Evolutionary conservation across 768 basidiomycete genomes (phyloP), one percentile per base, ranked within the genome.

Genomic region (Kwoniella dendrophila): DNA sequence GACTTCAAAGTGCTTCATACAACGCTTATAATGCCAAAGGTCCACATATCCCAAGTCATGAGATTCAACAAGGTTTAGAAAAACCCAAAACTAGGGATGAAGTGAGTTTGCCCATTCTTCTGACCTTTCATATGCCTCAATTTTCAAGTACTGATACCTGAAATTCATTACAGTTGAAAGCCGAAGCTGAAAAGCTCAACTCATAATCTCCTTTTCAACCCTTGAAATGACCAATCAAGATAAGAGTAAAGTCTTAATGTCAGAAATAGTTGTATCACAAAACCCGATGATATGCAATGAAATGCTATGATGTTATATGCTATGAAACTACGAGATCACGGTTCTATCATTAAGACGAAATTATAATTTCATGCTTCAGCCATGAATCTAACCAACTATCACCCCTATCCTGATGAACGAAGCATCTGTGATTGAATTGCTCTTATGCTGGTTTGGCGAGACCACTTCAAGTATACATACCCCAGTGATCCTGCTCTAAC

Each of bases 51-150:
- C 72, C 76, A 33, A 52, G 34, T 30, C 54, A 63, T 53, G 67
- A 71, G 52, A 63, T 71, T 43, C 74, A 74, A 20, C 38, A 72
- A 53, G 65, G 70, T 24, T 59, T 79, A 34, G 78, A 79, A 65
- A 48, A 77, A 67, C 78, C 78, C 48, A 76, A 76, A 64, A 56
- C 69, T n/a, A 54, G 71, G 43, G 78, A 77, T n/a, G 78, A 79
- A 72, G 78, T 79, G 64, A 71, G 78, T 70, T 32, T 29, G 1
- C 8, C 2, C 27, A 44, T 43, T 18, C 1, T 4, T 52, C 27
- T 5, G 1, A 27, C 29, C 0, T n/a, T 30, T 16, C 4, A 14
- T 49, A 30, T 49, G 36, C 14, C 34, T n/a, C 8, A 56, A 22
- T 22, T 26, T 3, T 4, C 24, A 36, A 52, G 49, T 63, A 60